These are phyloP conservation scores for Colletotrichum tanaceti DNA, from an alignment of 2,329 filamentous ascomycete genomes.

Conservation along the genomic window DNA sequence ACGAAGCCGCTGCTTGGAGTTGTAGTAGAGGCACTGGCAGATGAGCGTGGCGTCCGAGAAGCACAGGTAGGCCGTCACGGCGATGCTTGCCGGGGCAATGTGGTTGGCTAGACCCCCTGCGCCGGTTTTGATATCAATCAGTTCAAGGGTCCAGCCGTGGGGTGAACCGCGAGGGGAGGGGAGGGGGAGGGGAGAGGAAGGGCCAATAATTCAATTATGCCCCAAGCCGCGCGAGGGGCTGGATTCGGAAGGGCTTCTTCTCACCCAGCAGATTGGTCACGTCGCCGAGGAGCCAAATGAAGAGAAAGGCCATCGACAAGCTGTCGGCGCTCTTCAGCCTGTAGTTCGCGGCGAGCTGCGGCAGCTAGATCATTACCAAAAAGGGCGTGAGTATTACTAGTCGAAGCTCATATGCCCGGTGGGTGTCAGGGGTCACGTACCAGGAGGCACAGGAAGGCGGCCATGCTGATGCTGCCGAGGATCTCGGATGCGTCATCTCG, in stretches of 20 bases:
- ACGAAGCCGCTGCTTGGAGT: not conserved
- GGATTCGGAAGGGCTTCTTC: not conserved
- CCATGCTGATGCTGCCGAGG: constrained; percentile 34
- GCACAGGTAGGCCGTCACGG: constrained; percentile 24
- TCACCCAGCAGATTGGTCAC: constrained; percentile 26
- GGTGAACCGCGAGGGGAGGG: too few relatives aligned
- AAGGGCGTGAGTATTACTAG: not conserved
- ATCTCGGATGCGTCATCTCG: constrained; percentile 28
- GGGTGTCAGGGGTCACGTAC: not conserved
- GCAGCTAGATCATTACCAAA: constrained; percentile 19
- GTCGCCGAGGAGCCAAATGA: constrained; percentile 27
- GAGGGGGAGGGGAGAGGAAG: too few relatives aligned
- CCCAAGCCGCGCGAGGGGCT: not conserved
- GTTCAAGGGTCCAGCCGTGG: too few relatives aligned
- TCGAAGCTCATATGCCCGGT: accelerated
- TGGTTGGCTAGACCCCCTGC: constrained; percentile 20
- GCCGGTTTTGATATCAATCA: too few relatives aligned
- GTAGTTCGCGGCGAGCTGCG: constrained; percentile 29
- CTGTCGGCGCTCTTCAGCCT: constrained; percentile 28
- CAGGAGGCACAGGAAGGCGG: constrained; percentile 34
- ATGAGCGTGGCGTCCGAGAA: constrained; percentile 33
- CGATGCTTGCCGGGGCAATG: constrained; percentile 28
- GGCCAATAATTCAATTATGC: too few relatives aligned
- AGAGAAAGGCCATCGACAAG: constrained; percentile 31
- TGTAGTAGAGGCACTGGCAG: constrained; percentile 32